phyloP scores from a whole-genome alignment of 768 basidiomycete genomes.

The Leccinum broughii region DNA sequence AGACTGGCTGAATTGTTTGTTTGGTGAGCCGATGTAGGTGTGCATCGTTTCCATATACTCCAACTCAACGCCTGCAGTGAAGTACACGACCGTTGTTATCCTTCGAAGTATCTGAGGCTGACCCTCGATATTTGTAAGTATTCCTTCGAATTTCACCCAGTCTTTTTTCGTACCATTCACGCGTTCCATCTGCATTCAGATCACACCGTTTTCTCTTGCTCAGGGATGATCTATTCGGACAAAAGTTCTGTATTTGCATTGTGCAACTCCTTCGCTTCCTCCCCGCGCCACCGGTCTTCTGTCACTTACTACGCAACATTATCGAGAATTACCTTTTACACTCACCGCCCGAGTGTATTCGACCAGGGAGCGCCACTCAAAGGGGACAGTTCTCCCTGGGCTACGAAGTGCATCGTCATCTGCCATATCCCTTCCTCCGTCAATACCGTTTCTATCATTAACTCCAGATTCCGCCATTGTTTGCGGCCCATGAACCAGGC shows the following conservation, averaged over 20 bases:
- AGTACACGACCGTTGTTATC: no score
- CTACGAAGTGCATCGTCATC: slow-evolving; percentile 53
- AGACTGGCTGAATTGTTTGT: no score
- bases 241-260: slow-evolving; percentile 61
- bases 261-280: slow-evolving; percentile 42
- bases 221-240: slow-evolving; percentile 96
- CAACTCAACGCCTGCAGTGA: no score
- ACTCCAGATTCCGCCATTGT: slow-evolving; percentile 60
- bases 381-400: slow-evolving; percentile 65
- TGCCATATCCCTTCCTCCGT: background rate
- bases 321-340: no score
- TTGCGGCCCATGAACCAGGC: slow-evolving; percentile 47
- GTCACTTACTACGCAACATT: no score
- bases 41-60: no score
- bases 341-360: no score
- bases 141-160: slow-evolving; percentile 4
- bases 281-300: slow-evolving; percentile 47
- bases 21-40: no score
- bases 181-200: background rate
- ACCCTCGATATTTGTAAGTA: slow-evolving; percentile 42
- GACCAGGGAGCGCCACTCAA: slow-evolving; percentile 44
- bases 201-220: slow-evolving; percentile 5
- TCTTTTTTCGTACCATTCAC: slow-evolving; percentile 1
- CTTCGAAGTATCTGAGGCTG: no score
- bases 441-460: slow-evolving; percentile 7